Percentiles rank a stretch among this genome's conserved stretches.
Evolutionary conservation across 345 rosid genomes (phyloP).

Genomic region (Sonneratia caseolaris): DNA sequence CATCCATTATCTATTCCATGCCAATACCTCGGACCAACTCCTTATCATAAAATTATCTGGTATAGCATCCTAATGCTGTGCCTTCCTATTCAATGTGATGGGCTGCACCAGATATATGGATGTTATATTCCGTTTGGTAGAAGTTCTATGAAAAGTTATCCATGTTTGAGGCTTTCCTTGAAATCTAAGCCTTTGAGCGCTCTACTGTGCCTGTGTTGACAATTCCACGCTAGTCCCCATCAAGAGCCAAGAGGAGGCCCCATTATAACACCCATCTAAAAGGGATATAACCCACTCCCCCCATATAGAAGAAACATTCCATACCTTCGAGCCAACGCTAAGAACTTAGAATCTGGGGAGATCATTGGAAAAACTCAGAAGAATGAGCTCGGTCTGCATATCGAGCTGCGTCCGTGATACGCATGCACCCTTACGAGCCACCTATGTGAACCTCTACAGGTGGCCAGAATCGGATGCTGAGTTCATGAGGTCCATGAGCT

Average conservation of each 20-base stretch:
- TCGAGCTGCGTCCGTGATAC: slow-evolving; percentile 65
- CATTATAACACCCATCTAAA: slow-evolving; percentile 5
- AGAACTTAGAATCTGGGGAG: neutral
- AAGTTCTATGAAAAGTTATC: too few relatives aligned
- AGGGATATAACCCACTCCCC: neutral
- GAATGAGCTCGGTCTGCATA: slow-evolving; percentile 66
- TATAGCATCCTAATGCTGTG: too few relatives aligned
- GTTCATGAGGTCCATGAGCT: slow-evolving; percentile 40
- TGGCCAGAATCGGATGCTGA: slow-evolving; percentile 80
- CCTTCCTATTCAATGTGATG: too few relatives aligned
- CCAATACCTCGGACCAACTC: neutral
- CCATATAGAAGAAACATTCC: neutral
- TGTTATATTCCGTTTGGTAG: neutral
- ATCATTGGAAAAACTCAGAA: neutral
- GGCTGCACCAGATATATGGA: too few relatives aligned
- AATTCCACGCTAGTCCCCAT: neutral
- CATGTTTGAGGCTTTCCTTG: slow-evolving; percentile 35
- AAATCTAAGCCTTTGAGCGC: slow-evolving; percentile 31
- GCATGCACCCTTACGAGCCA: slow-evolving; percentile 52
- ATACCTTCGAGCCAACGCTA: neutral
- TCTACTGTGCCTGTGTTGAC: neutral
- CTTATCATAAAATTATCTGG: neutral
- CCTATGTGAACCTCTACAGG: slow-evolving; percentile 61
- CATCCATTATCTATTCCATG: neutral
- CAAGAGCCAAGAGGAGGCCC: neutral